Evolutionary conservation across 2,329 filamentous ascomycete species (phyloP).

Genomic region (Hypocrella siamensis): DNA sequence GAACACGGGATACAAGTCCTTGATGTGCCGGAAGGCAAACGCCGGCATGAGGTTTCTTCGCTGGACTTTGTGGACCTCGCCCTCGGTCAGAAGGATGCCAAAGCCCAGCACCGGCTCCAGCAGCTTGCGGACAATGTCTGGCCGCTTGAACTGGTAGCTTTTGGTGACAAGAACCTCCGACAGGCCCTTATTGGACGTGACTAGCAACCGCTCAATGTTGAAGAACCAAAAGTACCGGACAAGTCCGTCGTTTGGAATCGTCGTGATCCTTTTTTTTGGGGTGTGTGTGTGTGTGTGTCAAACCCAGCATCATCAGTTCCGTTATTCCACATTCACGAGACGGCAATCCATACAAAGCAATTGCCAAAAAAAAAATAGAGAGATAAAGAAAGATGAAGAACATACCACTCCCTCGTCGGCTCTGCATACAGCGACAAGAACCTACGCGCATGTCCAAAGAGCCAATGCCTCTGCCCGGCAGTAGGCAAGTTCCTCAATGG

Average conservation of each 20-base stretch:
- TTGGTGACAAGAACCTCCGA: conserved; percentile 54
- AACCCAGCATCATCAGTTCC: not conserved
- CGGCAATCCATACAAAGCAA: not conserved
- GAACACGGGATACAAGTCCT: conserved; percentile 70
- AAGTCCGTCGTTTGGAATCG: conserved; percentile 50
- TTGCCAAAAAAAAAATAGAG: not conserved
- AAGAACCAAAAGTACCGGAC: conserved; percentile 49
- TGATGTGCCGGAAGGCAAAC: conserved; percentile 75
- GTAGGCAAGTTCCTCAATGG: conserved; percentile 31
- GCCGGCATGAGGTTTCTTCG: conserved; percentile 67
- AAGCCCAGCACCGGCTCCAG: conserved; percentile 52
- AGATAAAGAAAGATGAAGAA: conserved; percentile 3
- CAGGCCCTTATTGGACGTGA: conserved; percentile 48
- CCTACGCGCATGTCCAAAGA: conserved; percentile 29
- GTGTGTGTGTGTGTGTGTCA: no score
- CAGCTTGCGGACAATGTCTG: conserved; percentile 31
- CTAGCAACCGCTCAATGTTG: conserved; percentile 46
- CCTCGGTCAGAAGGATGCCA: conserved; percentile 67
- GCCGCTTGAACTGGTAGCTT: conserved; percentile 57
- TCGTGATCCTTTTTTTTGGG: conserved; percentile 40
- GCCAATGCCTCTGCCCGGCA: conserved; percentile 25
- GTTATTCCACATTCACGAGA: not conserved
- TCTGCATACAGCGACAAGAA: conserved; percentile 25
- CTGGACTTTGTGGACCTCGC: conserved; percentile 76
- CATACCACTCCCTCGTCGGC: conserved; percentile 32